Conservation (phyloP, 73 alveolate genomes). For the Urostyla sp. region DNA sequence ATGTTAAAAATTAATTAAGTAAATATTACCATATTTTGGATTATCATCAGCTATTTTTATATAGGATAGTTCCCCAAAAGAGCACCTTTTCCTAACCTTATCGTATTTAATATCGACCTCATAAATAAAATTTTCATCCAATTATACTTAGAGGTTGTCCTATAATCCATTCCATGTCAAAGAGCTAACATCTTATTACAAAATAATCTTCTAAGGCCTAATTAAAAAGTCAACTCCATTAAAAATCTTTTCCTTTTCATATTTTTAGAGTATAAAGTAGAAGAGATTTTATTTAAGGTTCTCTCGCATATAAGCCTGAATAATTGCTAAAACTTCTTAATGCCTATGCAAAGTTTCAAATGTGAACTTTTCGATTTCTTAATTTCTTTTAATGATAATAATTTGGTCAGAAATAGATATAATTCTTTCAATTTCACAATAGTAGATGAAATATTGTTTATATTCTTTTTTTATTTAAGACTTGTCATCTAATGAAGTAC, state of each 20-base stretch:
- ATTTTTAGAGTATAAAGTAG: not conserved
- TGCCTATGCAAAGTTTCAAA: not conserved
- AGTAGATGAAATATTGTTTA: conserved; percentile 3
- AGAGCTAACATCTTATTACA: not conserved
- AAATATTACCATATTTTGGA: not conserved
- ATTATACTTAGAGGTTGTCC: not conserved
- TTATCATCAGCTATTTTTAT: conserved; percentile 9
- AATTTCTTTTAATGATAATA: conserved; percentile 9
- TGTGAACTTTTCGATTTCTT: conserved; percentile 32
- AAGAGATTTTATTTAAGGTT: not conserved
- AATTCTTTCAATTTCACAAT: conserved; percentile 25
- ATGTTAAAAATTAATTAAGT: not conserved
- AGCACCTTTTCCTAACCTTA: not conserved
- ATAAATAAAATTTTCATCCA: conserved; percentile 34
- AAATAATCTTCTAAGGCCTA: not conserved
- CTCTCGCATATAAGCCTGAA: not conserved
- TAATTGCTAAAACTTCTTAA: not conserved
- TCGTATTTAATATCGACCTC: not conserved
- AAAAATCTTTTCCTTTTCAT: conserved; percentile 22
- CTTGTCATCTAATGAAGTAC: conserved; percentile 17
- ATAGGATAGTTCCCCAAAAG: not conserved
- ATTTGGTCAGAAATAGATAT: not conserved
- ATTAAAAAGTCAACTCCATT: conserved; percentile 7
- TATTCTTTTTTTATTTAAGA: not conserved
- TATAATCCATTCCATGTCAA: conserved; percentile 15